Base-by-base conservation (phyloP, 179 eudicot genomes). In the Drosera spatulata region DNA sequence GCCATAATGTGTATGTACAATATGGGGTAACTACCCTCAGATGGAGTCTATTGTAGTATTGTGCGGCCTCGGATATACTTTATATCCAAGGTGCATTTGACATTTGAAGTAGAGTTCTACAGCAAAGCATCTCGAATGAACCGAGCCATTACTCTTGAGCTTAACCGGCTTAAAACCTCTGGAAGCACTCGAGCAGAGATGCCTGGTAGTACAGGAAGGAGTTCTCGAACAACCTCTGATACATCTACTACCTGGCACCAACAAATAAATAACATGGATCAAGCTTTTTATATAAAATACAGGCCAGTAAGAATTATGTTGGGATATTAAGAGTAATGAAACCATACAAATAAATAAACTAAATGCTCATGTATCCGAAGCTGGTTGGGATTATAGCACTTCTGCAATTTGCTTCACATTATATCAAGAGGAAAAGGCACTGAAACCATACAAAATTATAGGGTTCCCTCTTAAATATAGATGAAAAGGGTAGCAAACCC, bases 61-160 rank as follows among this genome's bases (percentile, higher is more conserved):
- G 33, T 22, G 33, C 33, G 33, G 33, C 33, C 33, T 22, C 33
- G 1, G 33, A 22, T 22, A 22, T 22, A 22, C 33, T 22, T 22
- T 1, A 22, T 22, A 22, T 22, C 33, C 5, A 50, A 50, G 53
- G 10, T 50, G 53, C 53, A 50, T 50, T 50, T 50, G 33, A 22
- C 33, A 50, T 2, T n/a, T 7, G n/a, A 10, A 50, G 5, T 5
- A 7, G 11, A 3, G 50, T 10, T 43, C 66, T 61, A 71, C 65
- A 77, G 69, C 13, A 88, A 74, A 10, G 76, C 33, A 55, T 93
- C 97, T 14, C 90, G 85, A 55, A 93, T 61, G 39, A 86, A 46
- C 39, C 97, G 93, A 42, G 99, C 97, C 71, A 80, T 49, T 62
- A 93, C 80, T 64, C 99, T 79, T 50, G 96, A 90, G 39, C 82